These are phyloP conservation scores for Sarcodon sp. DNA, from an alignment of 768 basidiomycete species.

Conservation along the genomic window DNA sequence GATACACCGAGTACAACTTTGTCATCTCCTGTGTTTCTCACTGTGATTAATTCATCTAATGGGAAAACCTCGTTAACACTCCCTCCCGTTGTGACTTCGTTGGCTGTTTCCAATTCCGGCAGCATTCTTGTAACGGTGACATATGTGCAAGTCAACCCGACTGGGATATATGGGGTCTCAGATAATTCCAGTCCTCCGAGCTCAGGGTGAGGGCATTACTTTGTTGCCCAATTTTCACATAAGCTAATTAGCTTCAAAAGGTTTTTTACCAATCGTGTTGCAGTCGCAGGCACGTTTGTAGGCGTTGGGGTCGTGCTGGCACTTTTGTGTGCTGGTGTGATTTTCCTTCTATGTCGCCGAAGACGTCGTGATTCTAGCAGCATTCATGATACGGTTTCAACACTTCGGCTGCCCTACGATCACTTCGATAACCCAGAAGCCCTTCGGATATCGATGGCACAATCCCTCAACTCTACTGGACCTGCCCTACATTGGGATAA, in stretches of 20 bases:
- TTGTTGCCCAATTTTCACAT: not conserved
- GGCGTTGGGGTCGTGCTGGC: conserved; percentile 46
- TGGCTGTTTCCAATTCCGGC: conserved; percentile 30
- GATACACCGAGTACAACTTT: conserved; percentile 30
- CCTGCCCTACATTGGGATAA: not conserved
- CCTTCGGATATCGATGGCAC: not conserved
- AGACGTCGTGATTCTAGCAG: conserved; percentile 16
- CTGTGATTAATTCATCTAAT: conserved; percentile 25
- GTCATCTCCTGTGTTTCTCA: conserved; percentile 26
- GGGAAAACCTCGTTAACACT: conserved; percentile 28
- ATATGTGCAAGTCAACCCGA: conserved; percentile 39
- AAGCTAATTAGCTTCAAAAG: conserved; percentile 15
- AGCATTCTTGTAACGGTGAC: conserved; percentile 35
- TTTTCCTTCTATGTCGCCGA: conserved; percentile 28
- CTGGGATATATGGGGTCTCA: conserved; percentile 16
- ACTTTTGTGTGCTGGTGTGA: conserved; percentile 28
- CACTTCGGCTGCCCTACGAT: not conserved
- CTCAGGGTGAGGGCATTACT: conserved; percentile 9
- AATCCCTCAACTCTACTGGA: not conserved
- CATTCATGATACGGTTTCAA: conserved; percentile 1
- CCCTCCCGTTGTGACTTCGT: conserved; percentile 31
- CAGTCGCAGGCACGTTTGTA: conserved; percentile 65
- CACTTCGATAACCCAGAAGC: not conserved
- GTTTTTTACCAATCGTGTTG: conserved; percentile 55
- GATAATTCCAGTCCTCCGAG: conserved; percentile 1